Percentiles rank a stretch among this genome's conserved stretches.
phyloP scores from a whole-genome alignment of 1,139 yeast genomes.

The Yamadazyma pseudoaaseri region DNA sequence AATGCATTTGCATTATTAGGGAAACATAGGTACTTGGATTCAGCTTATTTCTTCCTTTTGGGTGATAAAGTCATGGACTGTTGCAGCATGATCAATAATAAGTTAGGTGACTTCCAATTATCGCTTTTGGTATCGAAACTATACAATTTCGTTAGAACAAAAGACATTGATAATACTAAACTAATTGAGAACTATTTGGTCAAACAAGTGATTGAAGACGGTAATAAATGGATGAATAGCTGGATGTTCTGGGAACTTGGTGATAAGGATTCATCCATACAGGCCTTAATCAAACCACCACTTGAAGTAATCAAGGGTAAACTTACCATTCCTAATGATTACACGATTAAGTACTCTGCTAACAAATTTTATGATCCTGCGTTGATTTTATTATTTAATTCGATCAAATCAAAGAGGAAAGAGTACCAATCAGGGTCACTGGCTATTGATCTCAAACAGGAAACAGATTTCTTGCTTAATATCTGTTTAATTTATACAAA shows the following conservation, averaged over 20 bases:
- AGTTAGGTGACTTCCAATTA: slow-evolving; percentile 64
- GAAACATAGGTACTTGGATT: slow-evolving; percentile 81
- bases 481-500: slow-evolving; percentile 69
- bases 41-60: slow-evolving; percentile 87
- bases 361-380: slow-evolving; percentile 76
- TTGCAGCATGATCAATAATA: slow-evolving; percentile 66
- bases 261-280: slow-evolving; percentile 55
- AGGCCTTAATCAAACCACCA: slow-evolving; percentile 62
- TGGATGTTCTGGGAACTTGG: slow-evolving; percentile 76
- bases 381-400: slow-evolving; percentile 61
- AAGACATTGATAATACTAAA: slow-evolving; percentile 9
- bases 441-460: slow-evolving; percentile 29
- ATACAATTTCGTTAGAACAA: slow-evolving; percentile 34
- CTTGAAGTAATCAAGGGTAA: slow-evolving; percentile 35
- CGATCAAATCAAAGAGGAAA: slow-evolving; percentile 48
- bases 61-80: slow-evolving; percentile 78
- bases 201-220: slow-evolving; percentile 56
- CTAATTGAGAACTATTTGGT: slow-evolving; percentile 50
- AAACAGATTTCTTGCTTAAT: slow-evolving; percentile 59
- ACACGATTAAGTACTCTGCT: slow-evolving; percentile 21
- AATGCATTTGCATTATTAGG: slow-evolving; percentile 91
- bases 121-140: slow-evolving; percentile 82
- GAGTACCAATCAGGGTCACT: slow-evolving; percentile 9
- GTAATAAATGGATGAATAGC: slow-evolving; percentile 81
- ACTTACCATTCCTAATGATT: slow-evolving; percentile 17